Percentiles rank a stretch among this genome's conserved stretches.
Evolutionary conservation across 305 asterid genomes (phyloP).

Genomic region (Fraxinus floribunda): DNA sequence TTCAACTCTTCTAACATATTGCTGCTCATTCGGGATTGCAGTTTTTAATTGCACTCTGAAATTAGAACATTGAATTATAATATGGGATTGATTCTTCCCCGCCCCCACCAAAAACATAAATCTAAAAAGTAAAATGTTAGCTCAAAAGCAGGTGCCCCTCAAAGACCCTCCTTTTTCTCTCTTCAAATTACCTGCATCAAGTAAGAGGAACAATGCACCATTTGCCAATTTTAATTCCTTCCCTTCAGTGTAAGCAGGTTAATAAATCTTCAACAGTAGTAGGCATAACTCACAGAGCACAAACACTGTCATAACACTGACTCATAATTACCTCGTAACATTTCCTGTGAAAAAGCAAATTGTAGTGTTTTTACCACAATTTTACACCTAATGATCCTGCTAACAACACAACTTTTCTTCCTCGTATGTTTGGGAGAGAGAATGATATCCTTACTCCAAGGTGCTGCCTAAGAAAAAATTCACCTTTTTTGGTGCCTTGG

Average conservation of each 20-base stretch:
- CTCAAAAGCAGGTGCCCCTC: not conserved
- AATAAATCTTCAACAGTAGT: not conserved
- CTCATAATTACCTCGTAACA: not conserved
- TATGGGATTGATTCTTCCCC: not conserved
- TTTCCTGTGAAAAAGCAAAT: not conserved
- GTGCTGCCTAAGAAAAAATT: not conserved
- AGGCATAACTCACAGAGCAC: not conserved
- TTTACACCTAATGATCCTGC: not conserved
- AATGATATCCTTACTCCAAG: not conserved
- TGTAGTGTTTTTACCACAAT: not conserved
- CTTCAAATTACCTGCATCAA: not conserved
- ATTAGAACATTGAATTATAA: not conserved
- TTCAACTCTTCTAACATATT: no score
- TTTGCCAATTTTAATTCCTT: not conserved
- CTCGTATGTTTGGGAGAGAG: not conserved
- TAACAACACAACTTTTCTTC: not conserved
- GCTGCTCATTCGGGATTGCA: no score
- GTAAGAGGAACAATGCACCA: not conserved
- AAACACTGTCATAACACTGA: not conserved
- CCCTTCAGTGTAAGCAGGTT: not conserved
- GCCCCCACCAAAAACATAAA: not conserved
- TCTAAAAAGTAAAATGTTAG: not conserved
- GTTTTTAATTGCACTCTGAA: no score
- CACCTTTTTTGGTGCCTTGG: slow-evolving; percentile 1
- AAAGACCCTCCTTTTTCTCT: not conserved